A percentile compares a stretch with the other conserved stretches of the same genome.
phyloP scores from a whole-genome alignment of 805 yeast genomes.

The Cyberlindnera bimundalis region DNA sequence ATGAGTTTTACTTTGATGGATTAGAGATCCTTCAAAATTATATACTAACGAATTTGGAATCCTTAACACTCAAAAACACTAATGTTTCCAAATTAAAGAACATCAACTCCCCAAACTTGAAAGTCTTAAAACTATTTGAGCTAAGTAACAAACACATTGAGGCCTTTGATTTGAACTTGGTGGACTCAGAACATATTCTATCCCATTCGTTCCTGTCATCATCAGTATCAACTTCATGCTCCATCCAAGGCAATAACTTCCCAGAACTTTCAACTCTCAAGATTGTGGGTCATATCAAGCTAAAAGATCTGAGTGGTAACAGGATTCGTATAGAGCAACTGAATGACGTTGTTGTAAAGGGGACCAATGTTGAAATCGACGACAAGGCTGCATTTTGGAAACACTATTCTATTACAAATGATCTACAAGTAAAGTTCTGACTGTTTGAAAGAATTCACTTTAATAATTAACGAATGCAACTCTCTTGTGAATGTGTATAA shows the following conservation, averaged over 20 bases:
- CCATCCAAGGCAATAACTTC: constrained; percentile 7
- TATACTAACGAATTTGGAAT: constrained; percentile 12
- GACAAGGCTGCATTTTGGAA: constrained; percentile 5
- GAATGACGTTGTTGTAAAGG: constrained; percentile 10
- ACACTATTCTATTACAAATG: constrained; percentile 1
- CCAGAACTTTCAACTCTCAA: constrained; percentile 6
- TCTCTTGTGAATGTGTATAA: too few species aligned
- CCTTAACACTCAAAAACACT: constrained; percentile 22
- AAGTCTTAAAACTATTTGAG: constrained; percentile 20
- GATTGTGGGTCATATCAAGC: constrained; percentile 15
- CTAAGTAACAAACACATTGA: constrained; percentile 24
- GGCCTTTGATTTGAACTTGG: constrained; percentile 22
- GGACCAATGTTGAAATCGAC: constrained; percentile 13
- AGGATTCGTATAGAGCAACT: constrained; percentile 1
- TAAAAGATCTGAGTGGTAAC: constrained; percentile 12
- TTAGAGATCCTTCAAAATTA: constrained; percentile 24
- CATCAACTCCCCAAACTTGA: constrained; percentile 15
- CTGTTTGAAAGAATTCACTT: too few species aligned
- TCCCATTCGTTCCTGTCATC: constrained; percentile 11
- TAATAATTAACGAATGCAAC: too few species aligned
- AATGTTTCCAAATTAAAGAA: constrained; percentile 22
- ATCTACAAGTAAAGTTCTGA: constrained; percentile 2
- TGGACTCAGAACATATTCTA: constrained; percentile 12
- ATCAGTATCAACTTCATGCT: constrained; percentile 13
- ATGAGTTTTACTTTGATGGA: constrained; percentile 36